A percentile compares a stretch with the other conserved stretches of the same genome.
Evolutionary conservation across 73 alveolate genomes (phyloP).

Genomic region (Symbiodinium natans): DNA sequence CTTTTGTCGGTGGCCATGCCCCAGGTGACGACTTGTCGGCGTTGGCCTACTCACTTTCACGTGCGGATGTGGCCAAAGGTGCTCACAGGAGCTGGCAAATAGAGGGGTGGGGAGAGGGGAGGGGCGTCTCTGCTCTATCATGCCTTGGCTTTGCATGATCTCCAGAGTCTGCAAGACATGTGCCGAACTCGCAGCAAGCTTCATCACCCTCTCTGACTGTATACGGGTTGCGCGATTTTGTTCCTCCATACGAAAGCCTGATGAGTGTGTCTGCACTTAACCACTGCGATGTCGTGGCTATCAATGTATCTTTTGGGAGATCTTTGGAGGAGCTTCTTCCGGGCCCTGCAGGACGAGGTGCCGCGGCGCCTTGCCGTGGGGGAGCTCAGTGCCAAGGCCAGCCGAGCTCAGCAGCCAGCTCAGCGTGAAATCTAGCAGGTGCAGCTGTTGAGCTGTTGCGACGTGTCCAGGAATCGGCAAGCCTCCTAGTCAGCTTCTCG

Average conservation of each 20-base stretch:
- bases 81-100: background rate
- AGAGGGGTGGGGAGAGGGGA: background rate
- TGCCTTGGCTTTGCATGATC: background rate
- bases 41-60: background rate
- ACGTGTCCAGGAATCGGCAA: conserved; percentile 7
- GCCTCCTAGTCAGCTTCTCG: conserved; percentile 59
- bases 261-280: too few species aligned
- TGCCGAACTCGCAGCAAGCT: too few species aligned
- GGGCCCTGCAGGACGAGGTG: conserved; percentile 10
- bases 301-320: too few species aligned
- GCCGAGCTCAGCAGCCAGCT: background rate
- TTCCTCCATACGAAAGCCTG: too few species aligned
- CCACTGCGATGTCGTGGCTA: too few species aligned
- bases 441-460: too few species aligned
- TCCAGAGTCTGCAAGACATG: too few species aligned
- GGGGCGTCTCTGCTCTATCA: background rate
- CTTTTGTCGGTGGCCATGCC: background rate
- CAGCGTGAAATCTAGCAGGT: too few species aligned
- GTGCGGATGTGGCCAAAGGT: background rate
- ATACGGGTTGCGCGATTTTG: too few species aligned
- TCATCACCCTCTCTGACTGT: too few species aligned
- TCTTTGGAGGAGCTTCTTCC: conserved; percentile 18
- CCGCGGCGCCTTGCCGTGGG: background rate
- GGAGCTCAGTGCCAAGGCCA: conserved; percentile 8
- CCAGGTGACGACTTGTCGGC: background rate